Conservation (phyloP, 805 yeast species). For the Candida pini region DNA sequence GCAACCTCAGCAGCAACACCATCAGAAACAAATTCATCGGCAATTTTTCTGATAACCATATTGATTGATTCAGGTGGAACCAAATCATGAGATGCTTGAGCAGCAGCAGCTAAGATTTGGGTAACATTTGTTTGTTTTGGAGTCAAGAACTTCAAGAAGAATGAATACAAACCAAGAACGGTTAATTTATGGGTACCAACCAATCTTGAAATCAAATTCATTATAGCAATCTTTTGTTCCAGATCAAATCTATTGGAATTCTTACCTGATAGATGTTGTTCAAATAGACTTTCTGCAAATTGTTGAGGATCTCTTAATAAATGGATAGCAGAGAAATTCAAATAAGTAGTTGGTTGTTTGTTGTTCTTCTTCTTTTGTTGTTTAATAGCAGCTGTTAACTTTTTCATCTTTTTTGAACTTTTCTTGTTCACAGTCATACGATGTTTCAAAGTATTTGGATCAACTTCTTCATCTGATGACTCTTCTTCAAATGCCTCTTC, state of each 20-base stretch:
- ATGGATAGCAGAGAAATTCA: conserved; percentile 94
- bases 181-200: conserved; percentile 94
- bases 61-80: conserved; percentile 92
- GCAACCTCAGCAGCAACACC: conserved; percentile 99
- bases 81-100: conserved; percentile 93
- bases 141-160: conserved; percentile 80
- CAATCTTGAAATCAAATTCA: conserved; percentile 82
- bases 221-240: conserved; percentile 83
- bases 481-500: conserved; percentile 77
- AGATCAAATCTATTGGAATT: conserved; percentile 65
- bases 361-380: conserved; percentile 54
- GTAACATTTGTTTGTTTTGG: conserved; percentile 95
- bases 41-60: conserved; percentile 81
- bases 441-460: conserved; percentile 70
- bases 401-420: conserved; percentile 71
- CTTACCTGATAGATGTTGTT: conserved; percentile 65
- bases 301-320: conserved; percentile 95
- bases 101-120: conserved; percentile 92
- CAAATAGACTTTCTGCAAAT: conserved; percentile 81
- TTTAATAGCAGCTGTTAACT: conserved; percentile 69
- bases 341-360: conserved; percentile 55
- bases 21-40: conserved; percentile 96
- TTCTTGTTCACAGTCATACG: conserved; percentile 80
- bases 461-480: conserved; percentile 59
- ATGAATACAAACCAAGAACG: conserved; percentile 84